Base-by-base conservation (phyloP, 2,329 filamentous ascomycete species). In the Cladorrhinum sp. region DNA sequence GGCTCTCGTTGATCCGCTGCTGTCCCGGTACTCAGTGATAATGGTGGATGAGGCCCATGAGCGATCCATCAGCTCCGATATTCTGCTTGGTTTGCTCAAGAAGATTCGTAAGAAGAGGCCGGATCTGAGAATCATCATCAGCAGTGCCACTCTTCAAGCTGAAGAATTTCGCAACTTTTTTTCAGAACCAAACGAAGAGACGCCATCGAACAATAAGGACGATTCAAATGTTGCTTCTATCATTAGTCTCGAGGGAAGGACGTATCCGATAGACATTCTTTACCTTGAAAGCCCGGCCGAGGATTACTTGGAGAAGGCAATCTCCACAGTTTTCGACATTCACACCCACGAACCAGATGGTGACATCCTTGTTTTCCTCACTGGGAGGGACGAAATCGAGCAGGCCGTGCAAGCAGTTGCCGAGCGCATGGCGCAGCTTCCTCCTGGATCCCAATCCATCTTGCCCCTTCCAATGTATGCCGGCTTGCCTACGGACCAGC, bases 11-110 rank as follows among this genome's bases (percentile, higher is more conserved):
- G 95, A 99, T 74, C 95, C 95, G 12, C 77, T 98, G 2, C 77
- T 99, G 36, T 95, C 91, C 20, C 85, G 92, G 10, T 99, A 99
- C 73, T 96, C 92, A 0, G 89, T 96, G 50, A 91, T 99, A 68
- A 97, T 99, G 92, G 90, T 99, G 7, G 95, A 99, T 72, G 94
- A 98, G 76, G 95, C 94, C 6, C 95, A 99, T 72, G 94, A 98
- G 75, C 83, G 95, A 58, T 96, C 92, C 54, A 83, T 98, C 62
- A 96, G 91, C 73, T 96, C 93, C 0, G 95, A 99, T 71, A 85
- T 99, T 12, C 80, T 98, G 7, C 82, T 99, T 2, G 94, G 95
- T 0, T 79, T 98, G 14, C 75, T 99, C 42, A 97, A 96, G 73
- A 98, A 98, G 74, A 94, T 99, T 55, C 79, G 86, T 58, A 91